These are phyloP conservation scores for Metschnikowia lunata DNA, from an alignment of 805 yeast genomes.

Conservation along the genomic window DNA sequence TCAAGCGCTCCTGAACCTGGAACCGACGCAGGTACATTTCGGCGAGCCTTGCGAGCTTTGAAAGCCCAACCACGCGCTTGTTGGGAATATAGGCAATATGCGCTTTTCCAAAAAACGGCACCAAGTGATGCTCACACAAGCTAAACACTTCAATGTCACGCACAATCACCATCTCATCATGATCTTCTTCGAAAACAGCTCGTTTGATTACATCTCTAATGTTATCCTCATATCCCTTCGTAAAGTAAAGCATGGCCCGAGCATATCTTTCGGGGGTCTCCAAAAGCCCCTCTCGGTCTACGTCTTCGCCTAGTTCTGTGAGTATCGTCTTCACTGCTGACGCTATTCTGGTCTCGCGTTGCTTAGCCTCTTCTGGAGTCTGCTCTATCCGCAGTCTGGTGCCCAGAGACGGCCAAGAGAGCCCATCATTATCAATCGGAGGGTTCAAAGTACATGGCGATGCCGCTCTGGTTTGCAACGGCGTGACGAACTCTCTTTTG, in stretches of 20 bases:
- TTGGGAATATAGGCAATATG: conserved; percentile 98
- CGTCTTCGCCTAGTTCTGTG: conserved; percentile 87
- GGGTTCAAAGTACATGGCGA: conserved; percentile 80
- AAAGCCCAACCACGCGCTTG: conserved; percentile 84
- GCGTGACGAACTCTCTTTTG: conserved; percentile 38
- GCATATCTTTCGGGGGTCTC: conserved; percentile 98
- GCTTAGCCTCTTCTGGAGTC: conserved; percentile 56
- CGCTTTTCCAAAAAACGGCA: conserved; percentile 95
- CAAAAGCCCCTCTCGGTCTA: conserved; percentile 77
- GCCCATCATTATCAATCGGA: conserved; percentile 84
- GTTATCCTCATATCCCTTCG: conserved; percentile 95
- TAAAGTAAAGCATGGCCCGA: conserved; percentile 90
- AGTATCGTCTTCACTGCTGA: conserved; percentile 76
- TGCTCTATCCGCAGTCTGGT: conserved; percentile 75
- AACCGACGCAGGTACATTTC: conserved; percentile 95
- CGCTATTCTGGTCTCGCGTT: conserved; percentile 74
- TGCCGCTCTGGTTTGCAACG: conserved; percentile 71
- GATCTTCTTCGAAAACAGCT: conserved; percentile 97
- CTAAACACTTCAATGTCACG: conserved; percentile 90
- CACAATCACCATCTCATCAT: conserved; percentile 98
- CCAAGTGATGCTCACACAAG: conserved; percentile 95
- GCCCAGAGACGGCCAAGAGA: conserved; percentile 91
- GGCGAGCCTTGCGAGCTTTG: conserved; percentile 90
- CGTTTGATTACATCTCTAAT: conserved; percentile 86
- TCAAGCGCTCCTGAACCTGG: conserved; percentile 96